Conservation (phyloP, 2,329 filamentous ascomycete genomes). For the Akanthomyces dipterigenus region DNA sequence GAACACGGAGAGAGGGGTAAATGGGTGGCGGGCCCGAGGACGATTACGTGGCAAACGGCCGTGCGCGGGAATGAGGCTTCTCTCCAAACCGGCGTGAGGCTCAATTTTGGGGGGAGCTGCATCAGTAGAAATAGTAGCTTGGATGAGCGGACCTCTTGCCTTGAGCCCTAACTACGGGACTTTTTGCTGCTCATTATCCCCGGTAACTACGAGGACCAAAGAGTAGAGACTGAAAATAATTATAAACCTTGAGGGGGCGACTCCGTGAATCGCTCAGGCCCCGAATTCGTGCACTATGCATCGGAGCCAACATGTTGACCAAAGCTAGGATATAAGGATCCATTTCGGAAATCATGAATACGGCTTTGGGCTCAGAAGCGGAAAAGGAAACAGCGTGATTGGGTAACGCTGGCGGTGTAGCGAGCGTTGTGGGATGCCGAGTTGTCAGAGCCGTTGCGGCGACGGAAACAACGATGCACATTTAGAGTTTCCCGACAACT, state of each 20-base stretch:
- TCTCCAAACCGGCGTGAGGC: neutral
- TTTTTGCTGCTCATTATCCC: neutral
- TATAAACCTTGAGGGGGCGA: too few species aligned
- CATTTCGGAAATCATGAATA: neutral
- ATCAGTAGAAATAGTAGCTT: neutral
- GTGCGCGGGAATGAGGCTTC: conserved; percentile 5
- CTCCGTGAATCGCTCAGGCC: neutral
- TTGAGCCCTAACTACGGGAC: neutral
- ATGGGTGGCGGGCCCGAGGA: neutral
- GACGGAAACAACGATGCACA: neutral
- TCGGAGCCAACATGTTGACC: neutral
- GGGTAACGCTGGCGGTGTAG: neutral
- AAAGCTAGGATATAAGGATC: neutral
- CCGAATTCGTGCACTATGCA: neutral
- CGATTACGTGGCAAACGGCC: neutral
- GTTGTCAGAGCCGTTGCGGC: neutral
- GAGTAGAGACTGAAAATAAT: neutral
- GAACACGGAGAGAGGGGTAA: neutral
- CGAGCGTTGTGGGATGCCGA: neutral
- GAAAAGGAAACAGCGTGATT: neutral
- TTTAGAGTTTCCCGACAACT: neutral
- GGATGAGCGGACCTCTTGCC: neutral
- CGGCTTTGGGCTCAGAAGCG: neutral
- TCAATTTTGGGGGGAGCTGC: neutral
- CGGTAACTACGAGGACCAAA: neutral